Conservation (phyloP, 768 basidiomycete species). For the Pleurotus citrinopileatus region DNA sequence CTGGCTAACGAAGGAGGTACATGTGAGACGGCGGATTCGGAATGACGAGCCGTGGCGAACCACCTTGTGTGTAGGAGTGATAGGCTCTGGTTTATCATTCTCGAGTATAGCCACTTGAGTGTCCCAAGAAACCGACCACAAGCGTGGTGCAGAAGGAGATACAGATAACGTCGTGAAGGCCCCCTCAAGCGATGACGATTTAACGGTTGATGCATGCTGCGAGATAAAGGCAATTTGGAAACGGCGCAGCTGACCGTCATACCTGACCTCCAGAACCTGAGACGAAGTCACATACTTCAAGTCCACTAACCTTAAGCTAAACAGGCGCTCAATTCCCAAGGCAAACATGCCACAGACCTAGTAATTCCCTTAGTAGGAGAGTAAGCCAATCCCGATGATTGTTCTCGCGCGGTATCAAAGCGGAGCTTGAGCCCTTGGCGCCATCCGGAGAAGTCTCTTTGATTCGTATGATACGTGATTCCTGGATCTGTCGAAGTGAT, state of each 20-base stretch:
- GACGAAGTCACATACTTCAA: slow-evolving; percentile 62
- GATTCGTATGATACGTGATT: slow-evolving; percentile 52
- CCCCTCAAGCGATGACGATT: slow-evolving; percentile 29
- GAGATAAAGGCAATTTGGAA: slow-evolving; percentile 55
- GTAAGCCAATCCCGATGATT: slow-evolving; percentile 65
- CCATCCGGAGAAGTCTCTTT: slow-evolving; percentile 38
- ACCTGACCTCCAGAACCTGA: slow-evolving; percentile 61
- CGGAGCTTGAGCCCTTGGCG: slow-evolving; percentile 7
- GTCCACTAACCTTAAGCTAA: slow-evolving; percentile 48
- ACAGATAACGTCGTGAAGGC: slow-evolving; percentile 46
- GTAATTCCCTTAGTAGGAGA: slow-evolving; percentile 60
- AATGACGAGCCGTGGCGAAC: slow-evolving; percentile 14
- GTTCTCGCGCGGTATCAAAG: slow-evolving; percentile 18
- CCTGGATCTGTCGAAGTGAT: slow-evolving; percentile 43
- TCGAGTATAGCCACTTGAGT: slow-evolving; percentile 46
- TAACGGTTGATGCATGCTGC: slow-evolving; percentile 18
- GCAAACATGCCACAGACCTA: slow-evolving; percentile 45
- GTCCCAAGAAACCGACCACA: slow-evolving; percentile 74
- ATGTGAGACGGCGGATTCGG: background rate
- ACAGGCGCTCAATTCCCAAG: slow-evolving; percentile 15
- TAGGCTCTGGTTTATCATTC: slow-evolving; percentile 17
- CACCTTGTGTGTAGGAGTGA: slow-evolving; percentile 33
- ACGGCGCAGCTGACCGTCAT: slow-evolving; percentile 56
- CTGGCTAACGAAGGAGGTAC: slow-evolving; percentile 30
- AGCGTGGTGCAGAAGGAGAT: slow-evolving; percentile 25